A percentile compares a stretch with the other conserved stretches of the same genome.
Conservation (phyloP, 2,329 filamentous ascomycete species). For the Xylaria arbuscula region DNA sequence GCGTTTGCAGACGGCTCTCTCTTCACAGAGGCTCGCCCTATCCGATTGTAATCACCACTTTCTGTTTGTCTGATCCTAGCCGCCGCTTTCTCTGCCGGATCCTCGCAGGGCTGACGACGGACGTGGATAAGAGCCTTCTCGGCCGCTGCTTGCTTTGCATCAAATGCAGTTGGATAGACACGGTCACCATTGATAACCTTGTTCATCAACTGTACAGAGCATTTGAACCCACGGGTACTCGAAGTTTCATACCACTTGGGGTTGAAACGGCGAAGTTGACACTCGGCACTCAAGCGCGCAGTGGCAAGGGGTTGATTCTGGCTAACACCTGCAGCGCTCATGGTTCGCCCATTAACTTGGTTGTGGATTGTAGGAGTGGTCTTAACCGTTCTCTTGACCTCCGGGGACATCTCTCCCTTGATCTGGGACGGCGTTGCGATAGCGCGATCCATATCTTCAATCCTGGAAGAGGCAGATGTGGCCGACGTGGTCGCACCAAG, state of each 20-base stretch:
- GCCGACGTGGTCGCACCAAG: not conserved
- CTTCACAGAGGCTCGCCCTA: conserved; percentile 15
- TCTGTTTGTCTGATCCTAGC: conserved; percentile 16
- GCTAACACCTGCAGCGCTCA: not conserved
- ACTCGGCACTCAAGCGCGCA: conserved; percentile 40
- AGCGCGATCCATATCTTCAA: conserved; percentile 5
- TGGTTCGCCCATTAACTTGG: not conserved
- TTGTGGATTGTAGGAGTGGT: conserved; percentile 9
- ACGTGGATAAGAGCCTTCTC: conserved; percentile 37
- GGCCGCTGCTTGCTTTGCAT: conserved; percentile 44
- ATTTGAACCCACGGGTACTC: conserved; percentile 32
- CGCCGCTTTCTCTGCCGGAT: conserved; percentile 18
- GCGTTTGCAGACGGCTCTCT: conserved; percentile 18
- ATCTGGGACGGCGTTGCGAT: not conserved
- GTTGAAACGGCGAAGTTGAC: conserved; percentile 48
- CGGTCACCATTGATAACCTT: conserved; percentile 33
- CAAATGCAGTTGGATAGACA: conserved; percentile 28
- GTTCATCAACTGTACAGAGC: conserved; percentile 40
- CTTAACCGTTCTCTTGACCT: conserved; percentile 20
- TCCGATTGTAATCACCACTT: conserved; percentile 8
- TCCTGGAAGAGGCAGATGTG: not conserved
- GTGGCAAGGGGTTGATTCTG: conserved; percentile 19
- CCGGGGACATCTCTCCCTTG: conserved; percentile 16
- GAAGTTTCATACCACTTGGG: conserved; percentile 42
- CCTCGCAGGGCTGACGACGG: conserved; percentile 27